Base-by-base conservation (phyloP, 2,329 filamentous ascomycete species). In the Paraphaeosphaeria minitans region DNA sequence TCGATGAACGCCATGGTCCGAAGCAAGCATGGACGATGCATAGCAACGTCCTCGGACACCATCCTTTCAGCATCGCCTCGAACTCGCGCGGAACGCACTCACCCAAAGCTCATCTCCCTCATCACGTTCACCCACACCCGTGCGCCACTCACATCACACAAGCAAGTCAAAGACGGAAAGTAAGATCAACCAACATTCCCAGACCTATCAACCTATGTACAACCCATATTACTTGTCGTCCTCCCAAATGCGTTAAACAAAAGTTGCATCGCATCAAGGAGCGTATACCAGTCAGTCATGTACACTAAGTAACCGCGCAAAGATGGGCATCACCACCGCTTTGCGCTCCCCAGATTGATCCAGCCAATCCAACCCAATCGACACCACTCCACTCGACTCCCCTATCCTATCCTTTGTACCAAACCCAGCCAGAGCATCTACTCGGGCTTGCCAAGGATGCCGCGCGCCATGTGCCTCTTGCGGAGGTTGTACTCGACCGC, bases 401-500 rank as follows among this genome's bases (percentile, higher is more conserved):
- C n/a, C n/a, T n/a, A n/a, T n/a, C n/a, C n/a, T n/a, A n/a, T n/a
- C n/a, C n/a, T n/a, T n/a, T n/a, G n/a, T n/a, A n/a, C n/a, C 24
- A 22, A 31, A 19, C 29, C 35, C 13, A 27, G 24, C 19, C 19
- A 27, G 33, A 7, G 35, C n/a, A 42, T 57, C 62, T 68, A 73
- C 63, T 72, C 65, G 27, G 66, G 60, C 68, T 73, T 74, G 31
- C 72, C 73, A 19, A 76, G 65, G 53, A 74, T 64, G 53, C 74
- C 74, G 19, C 74, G 69, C 19, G 73, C 72, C 59, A 76, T 67
- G 63, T 74, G 74, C 56, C 70, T 67, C 72, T 76, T 76, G 64
- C 73, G 67, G 48, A 76, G 72, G 67, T 75, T 76, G 76, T 84
- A 87, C 69, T 83, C 84, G 57, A 89, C 77, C 41, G 87, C 85